These are phyloP conservation scores for Salix purpurea DNA, from an alignment of 345 rosid genomes.

Conservation along the genomic window DNA sequence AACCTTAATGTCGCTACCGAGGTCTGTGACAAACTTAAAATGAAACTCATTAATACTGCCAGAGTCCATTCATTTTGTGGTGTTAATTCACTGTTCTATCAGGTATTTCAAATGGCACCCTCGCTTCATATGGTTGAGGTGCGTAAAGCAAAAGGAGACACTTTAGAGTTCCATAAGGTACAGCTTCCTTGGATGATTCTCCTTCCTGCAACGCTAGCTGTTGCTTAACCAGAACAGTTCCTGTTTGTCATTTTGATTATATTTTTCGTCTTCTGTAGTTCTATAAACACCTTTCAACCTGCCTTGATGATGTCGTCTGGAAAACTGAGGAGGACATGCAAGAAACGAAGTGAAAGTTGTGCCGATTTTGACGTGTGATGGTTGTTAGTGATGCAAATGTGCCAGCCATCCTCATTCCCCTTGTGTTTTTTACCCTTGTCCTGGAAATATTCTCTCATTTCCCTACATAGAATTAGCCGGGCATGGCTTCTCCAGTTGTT, in stretches of 20 bases:
- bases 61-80: conserved; percentile 2
- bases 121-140: conserved; percentile 92
- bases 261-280: conserved; percentile 48
- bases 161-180: conserved; percentile 91
- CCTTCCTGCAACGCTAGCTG: not conserved
- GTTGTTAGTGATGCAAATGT: conserved; percentile 7
- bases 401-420: conserved; percentile 24
- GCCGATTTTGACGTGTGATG: conserved; percentile 10
- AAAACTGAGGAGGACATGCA: conserved; percentile 80
- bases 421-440: not conserved
- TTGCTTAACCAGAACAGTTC: not conserved
- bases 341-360: conserved; percentile 23
- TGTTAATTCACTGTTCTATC: conserved; percentile 8
- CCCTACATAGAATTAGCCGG: not conserved
- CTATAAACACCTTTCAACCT: conserved; percentile 71
- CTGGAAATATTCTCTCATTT: not conserved
- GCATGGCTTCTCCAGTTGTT: conserved; percentile 21
- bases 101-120: conserved; percentile 96
- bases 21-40: conserved; percentile 33
- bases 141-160: conserved; percentile 93
- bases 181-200: not conserved
- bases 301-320: conserved; percentile 89
- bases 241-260: not conserved
- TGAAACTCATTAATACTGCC: not conserved
- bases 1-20: conserved; percentile 83